Evolutionary conservation across 2,329 filamentous ascomycete genomes (phyloP).

Genomic region (Colletotrichum eremochloae): DNA sequence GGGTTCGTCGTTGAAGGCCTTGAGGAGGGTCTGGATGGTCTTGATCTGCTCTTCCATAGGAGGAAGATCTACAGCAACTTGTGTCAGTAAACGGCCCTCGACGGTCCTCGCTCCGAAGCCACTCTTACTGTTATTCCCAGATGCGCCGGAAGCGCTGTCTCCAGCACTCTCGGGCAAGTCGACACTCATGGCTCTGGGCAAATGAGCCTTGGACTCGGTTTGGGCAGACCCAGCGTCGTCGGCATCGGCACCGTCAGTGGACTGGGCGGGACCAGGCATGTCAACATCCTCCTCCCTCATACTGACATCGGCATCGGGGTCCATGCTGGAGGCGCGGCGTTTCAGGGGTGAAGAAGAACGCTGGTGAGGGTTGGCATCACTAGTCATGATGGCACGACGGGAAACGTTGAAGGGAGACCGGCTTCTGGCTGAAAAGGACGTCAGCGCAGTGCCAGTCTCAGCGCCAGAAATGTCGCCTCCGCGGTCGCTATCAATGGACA

Average conservation of each 20-base stretch:
- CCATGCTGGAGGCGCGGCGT: slow-evolving; percentile 73
- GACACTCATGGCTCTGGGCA: slow-evolving; percentile 58
- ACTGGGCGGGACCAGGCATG: slow-evolving; percentile 28
- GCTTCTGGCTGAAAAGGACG: slow-evolving; percentile 56
- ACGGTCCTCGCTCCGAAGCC: neutral
- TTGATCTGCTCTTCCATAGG: slow-evolving; percentile 74
- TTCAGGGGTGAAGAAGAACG: slow-evolving; percentile 76
- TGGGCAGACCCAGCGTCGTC: slow-evolving; percentile 29
- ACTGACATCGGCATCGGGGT: slow-evolving; percentile 58
- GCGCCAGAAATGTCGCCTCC: slow-evolving; percentile 57
- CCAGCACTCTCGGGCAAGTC: slow-evolving; percentile 51
- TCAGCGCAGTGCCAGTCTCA: slow-evolving; percentile 58
- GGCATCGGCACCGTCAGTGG: neutral
- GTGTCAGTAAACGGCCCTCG: slow-evolving; percentile 13
- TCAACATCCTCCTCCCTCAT: slow-evolving; percentile 46
- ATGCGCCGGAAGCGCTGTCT: slow-evolving; percentile 1
- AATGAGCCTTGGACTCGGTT: slow-evolving; percentile 32
- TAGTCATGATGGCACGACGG: slow-evolving; percentile 70
- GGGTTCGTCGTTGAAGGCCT: slow-evolving; percentile 64
- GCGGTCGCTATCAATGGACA: slow-evolving; percentile 69
- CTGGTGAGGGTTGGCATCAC: slow-evolving; percentile 68
- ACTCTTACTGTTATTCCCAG: slow-evolving; percentile 31
- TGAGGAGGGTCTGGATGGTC: slow-evolving; percentile 74
- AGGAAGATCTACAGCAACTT: slow-evolving; percentile 47
- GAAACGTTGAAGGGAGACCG: slow-evolving; percentile 67